These are phyloP conservation scores for Chrysanthemum lavandulifolium DNA, from an alignment of 129 eudicot species.

Conservation along the genomic window DNA sequence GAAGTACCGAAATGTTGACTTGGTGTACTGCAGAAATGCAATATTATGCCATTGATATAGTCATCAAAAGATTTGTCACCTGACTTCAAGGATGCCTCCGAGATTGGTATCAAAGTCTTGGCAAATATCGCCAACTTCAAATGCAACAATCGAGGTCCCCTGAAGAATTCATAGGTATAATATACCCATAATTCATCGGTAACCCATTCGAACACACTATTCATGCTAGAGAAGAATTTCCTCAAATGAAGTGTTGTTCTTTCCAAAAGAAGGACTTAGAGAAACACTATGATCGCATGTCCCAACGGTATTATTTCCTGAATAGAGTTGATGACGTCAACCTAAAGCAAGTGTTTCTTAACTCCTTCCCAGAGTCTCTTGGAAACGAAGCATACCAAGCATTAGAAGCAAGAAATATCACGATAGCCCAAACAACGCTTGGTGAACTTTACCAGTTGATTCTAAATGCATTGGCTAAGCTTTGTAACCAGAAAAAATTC, in stretches of 20 bases:
- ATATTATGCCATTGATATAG: too few relatives aligned
- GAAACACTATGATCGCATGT: neutral
- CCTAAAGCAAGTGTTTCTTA: neutral
- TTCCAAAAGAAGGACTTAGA: neutral
- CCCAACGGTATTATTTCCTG: neutral
- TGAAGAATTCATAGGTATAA: too few relatives aligned
- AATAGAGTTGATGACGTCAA: neutral
- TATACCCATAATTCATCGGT: neutral
- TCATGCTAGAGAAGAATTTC: neutral
- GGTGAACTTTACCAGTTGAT: neutral
- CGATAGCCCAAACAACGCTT: neutral
- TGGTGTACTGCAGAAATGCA: too few relatives aligned
- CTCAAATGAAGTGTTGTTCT: neutral
- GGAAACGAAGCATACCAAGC: neutral
- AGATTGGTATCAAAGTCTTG: too few relatives aligned
- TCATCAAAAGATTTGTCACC: too few relatives aligned
- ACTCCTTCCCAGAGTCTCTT: neutral
- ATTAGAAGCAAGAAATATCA: neutral
- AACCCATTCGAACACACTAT: neutral
- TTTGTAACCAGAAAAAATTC: too few relatives aligned
- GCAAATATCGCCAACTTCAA: too few relatives aligned
- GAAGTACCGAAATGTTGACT: too few relatives aligned
- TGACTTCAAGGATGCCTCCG: too few relatives aligned
- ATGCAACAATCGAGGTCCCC: too few relatives aligned
- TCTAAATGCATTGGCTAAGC: too few relatives aligned